A percentile compares a stretch with the other conserved stretches of the same genome.
Evolutionary conservation across 805 yeast species (phyloP).

Genomic region (Ogataea neopini): DNA sequence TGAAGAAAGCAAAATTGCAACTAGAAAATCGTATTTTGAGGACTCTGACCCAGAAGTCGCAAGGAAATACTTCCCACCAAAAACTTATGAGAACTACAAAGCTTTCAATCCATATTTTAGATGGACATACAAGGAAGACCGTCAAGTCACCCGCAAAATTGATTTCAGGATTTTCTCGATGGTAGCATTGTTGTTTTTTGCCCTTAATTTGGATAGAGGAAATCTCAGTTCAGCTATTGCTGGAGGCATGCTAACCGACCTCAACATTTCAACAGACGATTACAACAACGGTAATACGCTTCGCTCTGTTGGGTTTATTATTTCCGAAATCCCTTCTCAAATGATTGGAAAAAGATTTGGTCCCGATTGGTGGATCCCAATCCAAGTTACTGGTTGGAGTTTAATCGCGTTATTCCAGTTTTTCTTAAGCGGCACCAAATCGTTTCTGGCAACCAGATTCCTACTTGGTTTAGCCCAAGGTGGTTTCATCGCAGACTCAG

Average conservation of each 20-base stretch:
- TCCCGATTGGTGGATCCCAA: conserved; percentile 62
- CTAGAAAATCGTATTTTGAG: conserved; percentile 17
- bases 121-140: conserved; percentile 58
- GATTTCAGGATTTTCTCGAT: conserved; percentile 57
- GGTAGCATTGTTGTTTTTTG: conserved; percentile 60
- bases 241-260: conserved; percentile 54
- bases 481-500: conserved; percentile 37
- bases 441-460: conserved; percentile 35
- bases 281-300: conserved; percentile 62
- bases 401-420: conserved; percentile 45
- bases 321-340: conserved; percentile 67
- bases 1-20: conserved; percentile 15
- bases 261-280: conserved; percentile 54
- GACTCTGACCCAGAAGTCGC: conserved; percentile 18
- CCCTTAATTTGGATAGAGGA: conserved; percentile 58
- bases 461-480: conserved; percentile 38
- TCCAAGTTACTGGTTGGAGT: conserved; percentile 58
- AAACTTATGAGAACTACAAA: conserved; percentile 54
- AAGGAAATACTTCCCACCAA: conserved; percentile 14
- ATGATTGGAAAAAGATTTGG: conserved; percentile 64
- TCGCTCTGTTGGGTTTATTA: conserved; percentile 50
- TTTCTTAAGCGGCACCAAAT: conserved; percentile 27
- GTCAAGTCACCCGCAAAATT: conserved; percentile 46
- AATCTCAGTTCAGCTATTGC: conserved; percentile 57
- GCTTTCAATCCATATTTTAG: conserved; percentile 57